Evolutionary conservation across 768 basidiomycete species (phyloP), one percentile per base, ranked within the genome.

Genomic region (Tephrocybe rancida): DNA sequence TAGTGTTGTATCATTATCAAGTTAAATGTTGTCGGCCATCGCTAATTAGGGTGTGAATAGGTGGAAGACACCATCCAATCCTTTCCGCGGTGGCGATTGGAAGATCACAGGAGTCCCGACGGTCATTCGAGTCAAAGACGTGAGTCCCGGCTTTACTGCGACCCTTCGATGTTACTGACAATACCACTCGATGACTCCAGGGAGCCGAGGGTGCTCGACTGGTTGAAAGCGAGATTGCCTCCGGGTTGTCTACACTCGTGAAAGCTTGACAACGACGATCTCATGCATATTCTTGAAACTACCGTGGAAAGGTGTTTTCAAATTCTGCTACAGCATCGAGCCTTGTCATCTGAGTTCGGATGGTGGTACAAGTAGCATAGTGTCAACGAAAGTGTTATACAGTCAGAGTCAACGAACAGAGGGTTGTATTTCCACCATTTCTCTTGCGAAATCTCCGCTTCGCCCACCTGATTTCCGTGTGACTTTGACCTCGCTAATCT

Each of bases 381-480:
- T n/a, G n/a, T n/a, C n/a, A n/a, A n/a, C n/a, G n/a, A n/a, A n/a
- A n/a, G n/a, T n/a, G n/a, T n/a, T n/a, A 37, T 37, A 37, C 5
- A 7, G 16, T 4, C 35, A 37, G n/a, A 4, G n/a, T 37, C 14
- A 37, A 37, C 5, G n/a, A 7, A 7, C 16, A 8, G 35, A 37
- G 35, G 35, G 16, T 6, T 37, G 16, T 16, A 16, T 13, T 25
- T 22, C n/a, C 53, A 37, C 3, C 44, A 7, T n/a, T 39, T 48
- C 46, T 48, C 76, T 67, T 51, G 60, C 65, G 70, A 92, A 95
- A 69, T 87, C 83, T 11, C 85, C 88, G 61, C 85, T 87, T 67
- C 76, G 77, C 16, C 92, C 93, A 11, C 92, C 93, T 25, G 78
- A 73, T 68, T 95, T 95, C 27, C 72, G 68, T 1, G 74, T 72